Base-by-base conservation (phyloP, 768 basidiomycete species). In the Harrya chromipes region DNA sequence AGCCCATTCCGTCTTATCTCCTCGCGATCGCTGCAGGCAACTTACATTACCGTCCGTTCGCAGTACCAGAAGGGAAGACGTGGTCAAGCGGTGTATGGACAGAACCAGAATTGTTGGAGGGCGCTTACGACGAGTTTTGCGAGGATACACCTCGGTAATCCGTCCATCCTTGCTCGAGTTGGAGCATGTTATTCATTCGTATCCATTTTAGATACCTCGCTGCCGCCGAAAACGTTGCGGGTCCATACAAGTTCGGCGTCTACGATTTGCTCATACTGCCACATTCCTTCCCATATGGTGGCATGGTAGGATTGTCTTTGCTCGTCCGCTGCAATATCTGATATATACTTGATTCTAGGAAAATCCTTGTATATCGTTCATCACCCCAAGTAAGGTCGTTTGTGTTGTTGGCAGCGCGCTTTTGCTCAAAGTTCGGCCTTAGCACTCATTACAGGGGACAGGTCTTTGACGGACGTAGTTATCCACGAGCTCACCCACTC, bases 81-180 rank as follows among this genome's bases (percentile, higher is more conserved):
- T 92, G 95, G 90, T 83, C 71, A 14, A 84, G 77, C 13, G 94
- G 94, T 1, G 78, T 94, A 5, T 97, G 94, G 94, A 83, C 92
- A 1, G 93, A 97, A 69, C 93, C 93, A 0, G 83, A 86, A 57
- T 65, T 85, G 26, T 78, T 97, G 51, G 84, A 91, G 0, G 77
- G 74, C 2, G 82, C 86, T 0, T 87, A 82, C 59, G 86, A 87
- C 81, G 94, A 98, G 65, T 98, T 98, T 62, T 82, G 78, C 52
- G 83, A 87, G 53, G 92, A 97, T 61, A 92, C 91, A 2, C 79
- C 83, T 14, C 80, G 78, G 87, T 92, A 39, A 35, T 4, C 3
- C 8, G 6, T 9, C 26, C 26, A 26, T 29, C 6, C 14, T 9
- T 20, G 3, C 14, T n/a, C 11, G 17, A 20, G 2, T 23, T 6